Conservation (phyloP, 768 basidiomycete species). For the Collybiopsis confluens region DNA sequence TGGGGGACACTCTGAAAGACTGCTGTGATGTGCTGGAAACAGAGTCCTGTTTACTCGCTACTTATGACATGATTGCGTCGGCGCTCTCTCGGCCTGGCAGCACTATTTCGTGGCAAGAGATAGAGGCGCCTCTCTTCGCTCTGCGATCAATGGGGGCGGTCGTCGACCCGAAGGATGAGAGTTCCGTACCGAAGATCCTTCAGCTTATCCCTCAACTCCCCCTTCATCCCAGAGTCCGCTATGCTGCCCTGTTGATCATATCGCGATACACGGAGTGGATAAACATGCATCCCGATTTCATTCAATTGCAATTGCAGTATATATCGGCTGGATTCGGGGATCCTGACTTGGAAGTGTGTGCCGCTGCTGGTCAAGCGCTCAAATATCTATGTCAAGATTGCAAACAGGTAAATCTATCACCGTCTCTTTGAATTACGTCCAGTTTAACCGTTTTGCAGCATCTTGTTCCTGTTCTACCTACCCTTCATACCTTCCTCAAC, state of each 20-base stretch:
- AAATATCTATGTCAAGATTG: slow-evolving; percentile 98
- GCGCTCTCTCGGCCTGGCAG: slow-evolving; percentile 62
- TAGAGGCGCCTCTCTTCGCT: slow-evolving; percentile 96
- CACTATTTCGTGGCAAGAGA: slow-evolving; percentile 84
- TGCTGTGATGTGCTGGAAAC: slow-evolving; percentile 93
- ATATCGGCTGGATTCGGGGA: slow-evolving; percentile 90
- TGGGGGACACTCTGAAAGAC: slow-evolving; percentile 99
- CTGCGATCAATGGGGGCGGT: slow-evolving; percentile 98
- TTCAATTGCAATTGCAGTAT: slow-evolving; percentile 82
- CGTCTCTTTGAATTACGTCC: not conserved
- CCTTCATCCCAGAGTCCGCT: slow-evolving; percentile 85
- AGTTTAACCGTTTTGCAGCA: slow-evolving; percentile 45
- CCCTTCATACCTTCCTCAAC: slow-evolving; percentile 83
- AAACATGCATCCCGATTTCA: slow-evolving; percentile 81
- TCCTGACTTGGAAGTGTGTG: slow-evolving; percentile 74
- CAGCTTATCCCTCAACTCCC: slow-evolving; percentile 90
- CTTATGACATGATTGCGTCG: slow-evolving; percentile 75
- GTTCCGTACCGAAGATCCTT: slow-evolving; percentile 93
- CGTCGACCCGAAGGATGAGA: slow-evolving; percentile 76
- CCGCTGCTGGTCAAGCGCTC: slow-evolving; percentile 93
- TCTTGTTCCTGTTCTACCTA: slow-evolving; percentile 86
- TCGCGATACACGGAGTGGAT: slow-evolving; percentile 98
- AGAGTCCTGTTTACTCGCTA: slow-evolving; percentile 73
- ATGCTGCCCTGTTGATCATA: slow-evolving; percentile 92
- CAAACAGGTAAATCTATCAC: slow-evolving; percentile 53